These are phyloP conservation scores for Russula virescens DNA, from an alignment of 768 basidiomycete genomes.

Conservation along the genomic window DNA sequence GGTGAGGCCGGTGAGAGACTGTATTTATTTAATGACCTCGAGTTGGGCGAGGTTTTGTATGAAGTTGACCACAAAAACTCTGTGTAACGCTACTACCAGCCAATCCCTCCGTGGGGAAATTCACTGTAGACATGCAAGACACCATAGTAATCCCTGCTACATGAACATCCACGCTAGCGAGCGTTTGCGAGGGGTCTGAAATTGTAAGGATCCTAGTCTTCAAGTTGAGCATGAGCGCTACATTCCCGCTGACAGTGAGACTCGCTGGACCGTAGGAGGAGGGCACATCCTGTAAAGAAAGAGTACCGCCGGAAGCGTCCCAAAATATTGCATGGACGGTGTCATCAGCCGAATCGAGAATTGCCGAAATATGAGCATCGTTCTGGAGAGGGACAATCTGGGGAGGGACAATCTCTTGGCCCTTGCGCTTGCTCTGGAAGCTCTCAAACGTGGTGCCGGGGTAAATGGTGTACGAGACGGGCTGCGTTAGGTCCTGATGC, in stretches of 20 bases:
- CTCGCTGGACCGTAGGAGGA: slow-evolving; percentile 33
- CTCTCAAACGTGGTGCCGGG: slow-evolving; percentile 41
- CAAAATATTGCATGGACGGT: slow-evolving; percentile 54
- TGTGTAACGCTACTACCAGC: slow-evolving; percentile 46
- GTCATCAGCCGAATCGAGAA: slow-evolving; percentile 40
- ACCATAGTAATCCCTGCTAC: slow-evolving; percentile 28
- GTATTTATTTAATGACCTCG: no score
- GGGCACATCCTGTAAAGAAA: slow-evolving; percentile 31
- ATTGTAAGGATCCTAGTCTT: slow-evolving; percentile 44
- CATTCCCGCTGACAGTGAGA: slow-evolving; percentile 36
- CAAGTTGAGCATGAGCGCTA: slow-evolving; percentile 41
- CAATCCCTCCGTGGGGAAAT: slow-evolving; percentile 40
- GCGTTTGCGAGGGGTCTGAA: slow-evolving; percentile 60
- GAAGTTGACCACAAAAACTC: background rate
- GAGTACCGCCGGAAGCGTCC: slow-evolving; percentile 41
- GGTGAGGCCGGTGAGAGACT: no score
- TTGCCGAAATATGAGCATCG: slow-evolving; percentile 44
- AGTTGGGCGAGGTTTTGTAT: background rate
- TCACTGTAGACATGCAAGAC: slow-evolving; percentile 33
- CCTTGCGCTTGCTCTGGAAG: slow-evolving; percentile 38
- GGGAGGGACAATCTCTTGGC: background rate
- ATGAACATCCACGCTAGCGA: slow-evolving; percentile 35
- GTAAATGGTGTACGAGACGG: slow-evolving; percentile 48
- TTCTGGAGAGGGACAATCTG: slow-evolving; percentile 42
- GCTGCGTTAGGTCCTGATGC: slow-evolving; percentile 32